A percentile compares a stretch with the other conserved stretches of the same genome.
phyloP scores from a whole-genome alignment of 2,329 filamentous ascomycete species.

The Chrysosporium queenslandicum region DNA sequence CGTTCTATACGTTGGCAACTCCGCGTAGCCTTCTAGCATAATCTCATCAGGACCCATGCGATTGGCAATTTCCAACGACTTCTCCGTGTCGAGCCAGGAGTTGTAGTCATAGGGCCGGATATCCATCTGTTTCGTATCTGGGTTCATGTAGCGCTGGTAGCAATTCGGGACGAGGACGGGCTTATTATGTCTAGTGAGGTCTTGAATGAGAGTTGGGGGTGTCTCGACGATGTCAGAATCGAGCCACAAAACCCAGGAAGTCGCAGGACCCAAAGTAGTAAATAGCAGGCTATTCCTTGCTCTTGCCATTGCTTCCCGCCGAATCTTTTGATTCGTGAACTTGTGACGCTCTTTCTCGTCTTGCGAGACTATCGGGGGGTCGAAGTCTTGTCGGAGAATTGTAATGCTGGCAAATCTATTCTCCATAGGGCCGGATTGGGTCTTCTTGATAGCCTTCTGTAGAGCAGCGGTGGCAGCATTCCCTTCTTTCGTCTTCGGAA shows the following conservation, averaged over 20 bases:
- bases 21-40: conserved; percentile 80
- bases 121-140: conserved; percentile 57
- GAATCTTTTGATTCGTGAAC: conserved; percentile 74
- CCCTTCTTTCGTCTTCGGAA: conserved; percentile 85
- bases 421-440: conserved; percentile 70
- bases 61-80: conserved; percentile 61
- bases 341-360: conserved; percentile 85
- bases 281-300: conserved; percentile 91
- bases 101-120: conserved; percentile 93
- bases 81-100: conserved; percentile 86
- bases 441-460: conserved; percentile 74
- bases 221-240: conserved; percentile 88
- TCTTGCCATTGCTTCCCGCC: conserved; percentile 81
- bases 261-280: conserved; percentile 80
- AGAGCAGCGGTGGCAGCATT: conserved; percentile 74
- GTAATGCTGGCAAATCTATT: conserved; percentile 85
- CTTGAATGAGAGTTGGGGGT: conserved; percentile 74
- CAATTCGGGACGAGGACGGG: conserved; percentile 92
- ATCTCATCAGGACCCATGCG: conserved; percentile 88
- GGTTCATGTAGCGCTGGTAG: conserved; percentile 77
- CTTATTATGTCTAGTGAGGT: conserved; percentile 77
- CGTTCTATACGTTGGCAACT: conserved; percentile 83
- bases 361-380: conserved; percentile 68
- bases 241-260: conserved; percentile 94
- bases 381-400: conserved; percentile 91